phyloP scores from a whole-genome alignment of 2,329 filamentous ascomycete genomes.

The Neopestalotiopsis sp. region DNA sequence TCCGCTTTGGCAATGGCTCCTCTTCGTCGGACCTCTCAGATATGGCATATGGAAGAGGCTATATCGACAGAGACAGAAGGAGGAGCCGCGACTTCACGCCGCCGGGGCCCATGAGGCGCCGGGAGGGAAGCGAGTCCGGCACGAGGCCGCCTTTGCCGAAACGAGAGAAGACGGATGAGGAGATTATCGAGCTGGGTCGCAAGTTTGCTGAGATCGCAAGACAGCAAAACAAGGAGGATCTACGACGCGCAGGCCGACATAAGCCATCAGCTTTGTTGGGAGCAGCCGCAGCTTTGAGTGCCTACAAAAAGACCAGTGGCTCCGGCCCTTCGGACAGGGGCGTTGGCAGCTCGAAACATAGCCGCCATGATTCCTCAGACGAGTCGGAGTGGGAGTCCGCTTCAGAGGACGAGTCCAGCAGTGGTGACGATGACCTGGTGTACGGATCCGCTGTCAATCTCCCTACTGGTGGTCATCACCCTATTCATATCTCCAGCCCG shows the following conservation, averaged over 20 bases:
- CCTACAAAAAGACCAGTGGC: conserved; percentile 46
- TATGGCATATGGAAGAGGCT: conserved; percentile 70
- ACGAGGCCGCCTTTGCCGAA: conserved; percentile 30
- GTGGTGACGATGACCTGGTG: conserved; percentile 47
- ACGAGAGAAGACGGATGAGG: conserved; percentile 57
- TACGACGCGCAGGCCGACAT: conserved; percentile 46
- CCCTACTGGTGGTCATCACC: conserved; percentile 24
- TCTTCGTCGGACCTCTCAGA: conserved; percentile 73
- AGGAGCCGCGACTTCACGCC: conserved; percentile 41
- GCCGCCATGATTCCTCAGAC: conserved; percentile 42
- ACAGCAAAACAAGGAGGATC: conserved; percentile 56
- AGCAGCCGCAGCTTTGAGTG: conserved; percentile 47
- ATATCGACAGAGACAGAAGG: conserved; percentile 49
- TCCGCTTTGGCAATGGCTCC: conserved; percentile 67
- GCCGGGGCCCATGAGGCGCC: conserved; percentile 24
- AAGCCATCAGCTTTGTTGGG: conserved; percentile 45
- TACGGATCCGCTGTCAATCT: conserved; percentile 45
- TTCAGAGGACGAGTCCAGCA: conserved; percentile 54
- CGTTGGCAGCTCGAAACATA: conserved; percentile 46
- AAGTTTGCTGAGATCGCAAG: conserved; percentile 59
- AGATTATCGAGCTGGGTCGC: conserved; percentile 61
- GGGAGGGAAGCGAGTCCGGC: conserved; percentile 22
- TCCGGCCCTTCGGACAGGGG: conserved; percentile 43
- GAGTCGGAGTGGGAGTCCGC: conserved; percentile 65
- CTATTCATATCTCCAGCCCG: conserved; percentile 22